Evolutionary conservation across 805 yeast species (phyloP), one percentile per base, ranked within the genome.

Genomic region (Ogataea paraovalis): DNA sequence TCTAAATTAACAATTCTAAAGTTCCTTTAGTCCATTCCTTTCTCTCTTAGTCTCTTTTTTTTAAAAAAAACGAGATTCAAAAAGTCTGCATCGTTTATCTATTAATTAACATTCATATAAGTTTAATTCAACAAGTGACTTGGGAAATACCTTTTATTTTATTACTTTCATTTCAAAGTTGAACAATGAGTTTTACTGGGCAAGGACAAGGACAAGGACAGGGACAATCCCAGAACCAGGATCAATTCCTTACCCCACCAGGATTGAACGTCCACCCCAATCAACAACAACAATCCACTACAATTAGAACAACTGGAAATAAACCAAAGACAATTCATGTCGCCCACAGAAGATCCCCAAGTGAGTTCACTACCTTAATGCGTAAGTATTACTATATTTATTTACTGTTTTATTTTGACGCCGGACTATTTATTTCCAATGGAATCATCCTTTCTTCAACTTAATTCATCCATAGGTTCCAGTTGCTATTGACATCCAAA

Each of bases 301-400:
- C 65, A 19, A 58, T 66, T 18, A 62, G 59, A 43, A 65, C 70
- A 4, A 53, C 61, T 1, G 71, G 71, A 9, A 54, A 52, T 2
- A 62, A 58, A 47, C 84, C 85, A 36, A 77, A 78, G 55, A 80
- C 80, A 51, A 74, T 94, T 50, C 95, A 90, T 69, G 90, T 92
- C 54, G 98, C 98, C n/a, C 98, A 94, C 61, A 80, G 98, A 61
- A 79, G 96, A 51, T 86, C 97, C 2, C 97, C 97, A n/a, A 82
- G 91, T 56, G 99, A 94, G 65, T 74, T 94, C 64, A 92, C 98
- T 2, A 86, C 85, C 46, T 73, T 92, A 54, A 92, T 92, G 96
- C 75, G 84, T 74, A 71, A 56, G 78, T 69, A 21, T 33, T n/a
- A 22, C 13, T n/a, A 22, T 5, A 14, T 43, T 25, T 20, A 9